phyloP scores from a whole-genome alignment of 2,329 filamentous ascomycete species.

The Fusarium sp. region DNA sequence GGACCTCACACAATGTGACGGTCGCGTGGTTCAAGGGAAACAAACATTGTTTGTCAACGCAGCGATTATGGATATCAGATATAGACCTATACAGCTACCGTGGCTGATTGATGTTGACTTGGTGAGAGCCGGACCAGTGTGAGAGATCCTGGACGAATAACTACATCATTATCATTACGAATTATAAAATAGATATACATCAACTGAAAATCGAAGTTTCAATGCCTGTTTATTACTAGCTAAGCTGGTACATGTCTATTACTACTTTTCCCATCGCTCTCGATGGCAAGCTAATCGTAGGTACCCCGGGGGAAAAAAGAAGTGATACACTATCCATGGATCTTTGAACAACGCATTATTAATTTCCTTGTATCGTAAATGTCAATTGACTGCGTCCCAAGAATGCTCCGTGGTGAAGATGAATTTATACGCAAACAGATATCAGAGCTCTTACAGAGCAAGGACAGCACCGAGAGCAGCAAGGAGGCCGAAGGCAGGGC shows the following conservation, averaged over 20 bases:
- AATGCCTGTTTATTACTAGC: constrained; percentile 21
- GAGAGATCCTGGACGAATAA: neutral
- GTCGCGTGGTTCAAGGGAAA: constrained; percentile 48
- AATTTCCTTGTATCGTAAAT: constrained; percentile 3
- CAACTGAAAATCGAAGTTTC: neutral
- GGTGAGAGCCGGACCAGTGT: constrained; percentile 7
- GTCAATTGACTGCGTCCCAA: neutral
- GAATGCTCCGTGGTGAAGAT: neutral
- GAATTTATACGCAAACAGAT: neutral
- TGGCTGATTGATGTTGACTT: constrained; percentile 65
- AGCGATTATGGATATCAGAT: constrained; percentile 58
- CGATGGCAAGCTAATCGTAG: constrained; percentile 4
- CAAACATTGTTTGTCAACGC: constrained; percentile 71
- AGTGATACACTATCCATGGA: neutral
- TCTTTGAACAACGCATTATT: constrained; percentile 9
- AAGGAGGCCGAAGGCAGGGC: constrained; percentile 44
- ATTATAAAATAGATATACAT: neutral
- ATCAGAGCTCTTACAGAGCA: constrained; percentile 45
- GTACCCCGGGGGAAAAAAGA: neutral
- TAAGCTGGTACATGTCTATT: constrained; percentile 23
- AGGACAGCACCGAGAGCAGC: constrained; percentile 46
- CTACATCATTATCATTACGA: neutral
- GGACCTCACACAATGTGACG: constrained; percentile 50
- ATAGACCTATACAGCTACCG: constrained; percentile 57
- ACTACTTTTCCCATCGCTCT: constrained; percentile 20